Conservation (phyloP, 2,329 filamentous ascomycete genomes). For the Colletotrichum endophyticum region DNA sequence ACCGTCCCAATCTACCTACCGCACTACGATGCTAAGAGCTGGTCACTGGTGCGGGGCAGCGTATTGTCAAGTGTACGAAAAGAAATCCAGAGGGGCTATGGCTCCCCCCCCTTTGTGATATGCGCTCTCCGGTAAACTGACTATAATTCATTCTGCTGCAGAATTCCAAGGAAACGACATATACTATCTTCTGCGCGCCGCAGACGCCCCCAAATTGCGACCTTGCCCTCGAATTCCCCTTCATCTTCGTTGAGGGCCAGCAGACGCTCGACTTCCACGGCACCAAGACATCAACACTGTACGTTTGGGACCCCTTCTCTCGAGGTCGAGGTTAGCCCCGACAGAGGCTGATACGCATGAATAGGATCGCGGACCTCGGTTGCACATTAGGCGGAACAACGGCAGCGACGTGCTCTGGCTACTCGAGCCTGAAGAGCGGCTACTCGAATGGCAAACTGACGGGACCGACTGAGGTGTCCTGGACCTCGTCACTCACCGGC, state of each 20-base stretch:
- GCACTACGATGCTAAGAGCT: constrained; percentile 44
- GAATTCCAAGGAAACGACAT: constrained; percentile 47
- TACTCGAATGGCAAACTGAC: constrained; percentile 42
- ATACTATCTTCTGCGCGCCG: constrained; percentile 54
- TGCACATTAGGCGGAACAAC: constrained; percentile 47
- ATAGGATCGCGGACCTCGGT: constrained; percentile 48
- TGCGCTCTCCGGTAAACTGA: background rate
- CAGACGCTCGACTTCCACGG: constrained; percentile 49
- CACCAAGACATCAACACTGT: constrained; percentile 48
- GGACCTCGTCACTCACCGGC: constrained; percentile 49
- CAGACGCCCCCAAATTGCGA: constrained; percentile 45
- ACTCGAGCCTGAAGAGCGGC: constrained; percentile 46
- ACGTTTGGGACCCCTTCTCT: constrained; percentile 21
- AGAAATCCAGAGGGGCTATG: background rate
- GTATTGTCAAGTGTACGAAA: constrained; percentile 44
- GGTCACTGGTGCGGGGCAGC: constrained; percentile 50
- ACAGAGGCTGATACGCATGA: background rate
- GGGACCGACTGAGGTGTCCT: constrained; percentile 48
- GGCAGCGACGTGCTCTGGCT: constrained; percentile 52
- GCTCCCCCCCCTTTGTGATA: background rate
- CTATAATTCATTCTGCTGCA: constrained; percentile 21
- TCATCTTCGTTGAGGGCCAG: constrained; percentile 50
- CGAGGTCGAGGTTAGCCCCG: background rate
- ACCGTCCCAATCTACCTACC: constrained; percentile 52
- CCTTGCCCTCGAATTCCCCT: constrained; percentile 51